A percentile compares a stretch with the other conserved stretches of the same genome.
Evolutionary conservation across 225 moss, liverwort and hornwort species (phyloP).

Genomic region (Thuidium tamariscinum): DNA sequence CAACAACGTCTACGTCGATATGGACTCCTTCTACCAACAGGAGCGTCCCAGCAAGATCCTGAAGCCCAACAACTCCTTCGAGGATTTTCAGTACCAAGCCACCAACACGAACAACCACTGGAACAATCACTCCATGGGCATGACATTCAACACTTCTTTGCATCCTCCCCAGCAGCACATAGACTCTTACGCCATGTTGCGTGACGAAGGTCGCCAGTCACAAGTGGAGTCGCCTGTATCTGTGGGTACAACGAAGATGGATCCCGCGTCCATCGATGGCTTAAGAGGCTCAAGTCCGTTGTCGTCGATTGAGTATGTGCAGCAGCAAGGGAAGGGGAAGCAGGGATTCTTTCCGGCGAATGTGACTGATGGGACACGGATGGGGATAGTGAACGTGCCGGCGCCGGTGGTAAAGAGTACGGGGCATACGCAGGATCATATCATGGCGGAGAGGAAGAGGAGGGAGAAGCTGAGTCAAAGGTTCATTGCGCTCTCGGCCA

Average conservation of each 20-base stretch:
- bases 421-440: constrained; percentile 94
- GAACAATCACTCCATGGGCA: constrained; percentile 16
- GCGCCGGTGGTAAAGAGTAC: constrained; percentile 22
- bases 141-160: constrained; percentile 2
- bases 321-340: constrained; percentile 38
- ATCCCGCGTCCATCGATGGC: constrained; percentile 36
- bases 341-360: constrained; percentile 25
- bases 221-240: constrained; percentile 22
- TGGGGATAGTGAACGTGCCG: constrained; percentile 6
- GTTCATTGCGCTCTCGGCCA: constrained; percentile 90
- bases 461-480: constrained; percentile 96
- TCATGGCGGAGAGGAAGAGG: constrained; percentile 93
- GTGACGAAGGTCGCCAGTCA: not conserved
- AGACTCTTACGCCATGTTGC: constrained; percentile 38
- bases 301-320: constrained; percentile 49
- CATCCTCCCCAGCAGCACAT: constrained; percentile 37
- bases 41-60: constrained; percentile 47
- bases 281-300: constrained; percentile 34
- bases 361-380: not conserved
- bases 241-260: constrained; percentile 38
- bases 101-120: not conserved
- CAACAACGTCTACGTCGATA: constrained; percentile 13
- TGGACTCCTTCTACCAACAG: constrained; percentile 19
- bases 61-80: constrained; percentile 30
- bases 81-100: constrained; percentile 17